Evolutionary conservation across 228 moss, liverwort and hornwort genomes (phyloP).

Genomic region (Sphagnum magellanicum): DNA sequence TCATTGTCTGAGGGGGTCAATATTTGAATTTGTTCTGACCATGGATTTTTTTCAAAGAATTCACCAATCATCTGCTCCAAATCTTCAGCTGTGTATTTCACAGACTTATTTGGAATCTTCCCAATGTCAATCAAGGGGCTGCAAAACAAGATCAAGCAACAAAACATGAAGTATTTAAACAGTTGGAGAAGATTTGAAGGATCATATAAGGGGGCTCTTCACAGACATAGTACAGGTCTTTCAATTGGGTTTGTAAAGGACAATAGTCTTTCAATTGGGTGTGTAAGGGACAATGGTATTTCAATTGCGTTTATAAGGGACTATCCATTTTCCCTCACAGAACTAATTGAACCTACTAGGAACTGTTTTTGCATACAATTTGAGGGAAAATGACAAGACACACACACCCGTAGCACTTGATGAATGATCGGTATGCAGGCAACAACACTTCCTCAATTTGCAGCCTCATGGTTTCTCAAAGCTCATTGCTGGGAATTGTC

Average conservation of each 20-base stretch:
- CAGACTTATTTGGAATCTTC: conserved; percentile 48
- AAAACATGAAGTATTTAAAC: neutral
- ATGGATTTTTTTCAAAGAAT: conserved; percentile 47
- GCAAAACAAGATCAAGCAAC: neutral
- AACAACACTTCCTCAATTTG: conserved; percentile 40
- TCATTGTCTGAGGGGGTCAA: too few relatives aligned
- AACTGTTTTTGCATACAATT: too few relatives aligned
- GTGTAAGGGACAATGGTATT: too few relatives aligned
- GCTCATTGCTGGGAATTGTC: conserved; percentile 30
- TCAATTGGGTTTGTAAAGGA: too few relatives aligned
- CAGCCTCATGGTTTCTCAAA: conserved; percentile 37
- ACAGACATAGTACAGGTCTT: neutral
- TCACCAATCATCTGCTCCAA: conserved; percentile 31
- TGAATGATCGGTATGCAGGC: conserved; percentile 38
- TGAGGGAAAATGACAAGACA: neutral
- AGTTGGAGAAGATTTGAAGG: neutral
- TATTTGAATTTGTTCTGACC: conserved; percentile 27
- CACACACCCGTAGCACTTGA: conserved; percentile 39
- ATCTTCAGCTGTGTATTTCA: conserved; percentile 35
- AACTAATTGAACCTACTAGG: too few relatives aligned
- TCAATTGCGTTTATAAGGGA: neutral
- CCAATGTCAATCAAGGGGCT: conserved; percentile 35
- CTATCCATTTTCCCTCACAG: neutral
- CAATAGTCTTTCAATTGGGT: too few relatives aligned
- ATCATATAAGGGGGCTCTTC: neutral